phyloP scores from a whole-genome alignment of 192 early-diverging fungal genomes.

The Umbelopsis ramanniana region DNA sequence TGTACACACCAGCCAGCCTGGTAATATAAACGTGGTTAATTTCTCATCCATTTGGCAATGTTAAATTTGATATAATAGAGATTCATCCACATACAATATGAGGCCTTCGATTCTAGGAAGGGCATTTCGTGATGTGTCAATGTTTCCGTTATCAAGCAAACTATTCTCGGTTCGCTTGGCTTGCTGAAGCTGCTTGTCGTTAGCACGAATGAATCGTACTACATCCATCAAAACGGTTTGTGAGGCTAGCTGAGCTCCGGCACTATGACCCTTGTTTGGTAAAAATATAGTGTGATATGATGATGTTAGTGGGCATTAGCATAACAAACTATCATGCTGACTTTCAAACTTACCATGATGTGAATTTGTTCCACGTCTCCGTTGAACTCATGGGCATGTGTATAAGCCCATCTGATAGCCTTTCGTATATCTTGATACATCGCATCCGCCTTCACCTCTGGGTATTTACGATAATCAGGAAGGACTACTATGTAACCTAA shows the following conservation, averaged over 20 bases:
- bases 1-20: constrained; percentile 54
- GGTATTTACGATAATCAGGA: constrained; percentile 59
- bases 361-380: constrained; percentile 41
- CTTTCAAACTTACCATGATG: constrained; percentile 43
- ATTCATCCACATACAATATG: constrained; percentile 38
- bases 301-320: neutral
- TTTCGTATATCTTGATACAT: constrained; percentile 51
- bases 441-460: constrained; percentile 45
- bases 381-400: constrained; percentile 35
- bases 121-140: neutral
- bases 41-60: too few relatives aligned
- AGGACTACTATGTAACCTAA: constrained; percentile 60
- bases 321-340: neutral
- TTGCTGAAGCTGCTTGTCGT: neutral
- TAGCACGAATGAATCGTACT: constrained; percentile 4
- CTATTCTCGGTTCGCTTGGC: neutral
- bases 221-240: constrained; percentile 42
- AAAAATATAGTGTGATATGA: neutral
- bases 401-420: constrained; percentile 53
- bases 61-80: neutral
- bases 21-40: neutral
- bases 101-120: constrained; percentile 45
- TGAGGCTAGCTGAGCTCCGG: constrained; percentile 47
- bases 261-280: constrained; percentile 44
- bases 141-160: neutral